These are phyloP conservation scores for Gossypium schwendimanii DNA, from an alignment of 441 rosid species.

Conservation along the genomic window DNA sequence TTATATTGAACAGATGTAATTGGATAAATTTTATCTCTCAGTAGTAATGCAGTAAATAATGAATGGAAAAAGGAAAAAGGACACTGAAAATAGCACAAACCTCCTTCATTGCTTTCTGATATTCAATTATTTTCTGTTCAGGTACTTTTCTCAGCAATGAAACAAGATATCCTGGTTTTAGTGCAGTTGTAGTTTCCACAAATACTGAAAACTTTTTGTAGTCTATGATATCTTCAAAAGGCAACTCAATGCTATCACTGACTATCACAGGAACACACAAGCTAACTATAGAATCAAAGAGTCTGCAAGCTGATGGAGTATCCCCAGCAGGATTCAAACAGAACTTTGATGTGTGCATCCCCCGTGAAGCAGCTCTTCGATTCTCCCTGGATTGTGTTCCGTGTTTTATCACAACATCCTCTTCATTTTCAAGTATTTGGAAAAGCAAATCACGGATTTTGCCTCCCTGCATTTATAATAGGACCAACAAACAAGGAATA, in stretches of 20 bases:
- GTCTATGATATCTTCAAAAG: constrained; percentile 79
- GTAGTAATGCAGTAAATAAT: neutral
- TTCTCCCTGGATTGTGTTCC: constrained; percentile 94
- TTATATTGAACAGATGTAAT: neutral
- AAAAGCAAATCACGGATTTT: constrained; percentile 85
- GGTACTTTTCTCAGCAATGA: constrained; percentile 49
- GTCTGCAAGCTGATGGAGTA: constrained; percentile 91
- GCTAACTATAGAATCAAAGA: constrained; percentile 91
- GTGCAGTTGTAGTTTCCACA: constrained; percentile 54
- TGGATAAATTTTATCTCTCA: neutral
- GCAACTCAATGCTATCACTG: constrained; percentile 80
- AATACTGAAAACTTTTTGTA: constrained; percentile 73
- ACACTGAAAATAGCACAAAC: constrained; percentile 25
- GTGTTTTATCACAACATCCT: constrained; percentile 70
- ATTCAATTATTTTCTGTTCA: constrained; percentile 50
- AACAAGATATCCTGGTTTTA: constrained; percentile 60
- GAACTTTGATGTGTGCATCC: constrained; percentile 91
- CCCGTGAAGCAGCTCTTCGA: constrained; percentile 69
- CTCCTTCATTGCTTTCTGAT: constrained; percentile 62
- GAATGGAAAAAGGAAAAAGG: neutral
- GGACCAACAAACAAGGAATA: neutral
- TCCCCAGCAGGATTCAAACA: constrained; percentile 95
- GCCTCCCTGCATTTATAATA: constrained; percentile 51
- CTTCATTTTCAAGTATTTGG: constrained; percentile 71
- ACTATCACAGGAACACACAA: constrained; percentile 83